Evolutionary conservation across 352 stramenopile species (phyloP).

Genomic region (Phytophthora citrophthora): DNA sequence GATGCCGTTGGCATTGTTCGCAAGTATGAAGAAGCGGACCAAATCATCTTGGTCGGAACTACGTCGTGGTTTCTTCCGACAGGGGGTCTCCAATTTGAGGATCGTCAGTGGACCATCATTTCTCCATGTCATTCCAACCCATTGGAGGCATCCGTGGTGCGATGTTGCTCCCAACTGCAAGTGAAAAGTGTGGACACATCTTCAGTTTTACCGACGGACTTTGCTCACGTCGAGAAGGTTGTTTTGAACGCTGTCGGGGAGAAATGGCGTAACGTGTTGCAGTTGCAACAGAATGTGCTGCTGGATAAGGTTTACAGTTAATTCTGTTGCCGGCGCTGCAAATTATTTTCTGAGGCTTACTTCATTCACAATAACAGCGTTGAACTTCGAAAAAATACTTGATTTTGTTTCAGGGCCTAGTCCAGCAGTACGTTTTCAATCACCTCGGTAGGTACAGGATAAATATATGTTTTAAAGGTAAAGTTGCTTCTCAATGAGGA

Average conservation of each 20-base stretch:
- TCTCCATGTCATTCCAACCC: constrained; percentile 21
- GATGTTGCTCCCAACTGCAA: constrained; percentile 29
- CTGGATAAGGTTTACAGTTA: constrained; percentile 5
- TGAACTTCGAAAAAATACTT: neutral
- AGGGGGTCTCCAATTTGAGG: constrained; percentile 32
- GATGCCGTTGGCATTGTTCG: constrained; percentile 33
- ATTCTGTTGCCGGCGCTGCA: neutral
- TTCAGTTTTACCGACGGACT: constrained; percentile 16
- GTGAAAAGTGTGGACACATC: constrained; percentile 16
- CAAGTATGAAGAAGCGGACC: constrained; percentile 31
- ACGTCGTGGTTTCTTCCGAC: constrained; percentile 34
- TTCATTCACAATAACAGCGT: no score
- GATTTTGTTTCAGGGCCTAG: constrained; percentile 28
- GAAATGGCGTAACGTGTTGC: constrained; percentile 22
- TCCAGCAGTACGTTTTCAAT: constrained; percentile 49
- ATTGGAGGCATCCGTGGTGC: constrained; percentile 21
- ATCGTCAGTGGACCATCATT: constrained; percentile 36
- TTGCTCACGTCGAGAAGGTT: constrained; percentile 19
- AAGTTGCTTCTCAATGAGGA: no score
- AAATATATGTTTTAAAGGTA: no score
- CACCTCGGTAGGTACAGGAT: constrained; percentile 40
- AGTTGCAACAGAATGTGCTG: constrained; percentile 24
- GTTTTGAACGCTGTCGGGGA: constrained; percentile 18
- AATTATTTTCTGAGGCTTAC: no score
- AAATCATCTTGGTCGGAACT: constrained; percentile 28